phyloP scores from a whole-genome alignment of 2,329 filamentous ascomycete genomes.

The Bertia moriformis region DNA sequence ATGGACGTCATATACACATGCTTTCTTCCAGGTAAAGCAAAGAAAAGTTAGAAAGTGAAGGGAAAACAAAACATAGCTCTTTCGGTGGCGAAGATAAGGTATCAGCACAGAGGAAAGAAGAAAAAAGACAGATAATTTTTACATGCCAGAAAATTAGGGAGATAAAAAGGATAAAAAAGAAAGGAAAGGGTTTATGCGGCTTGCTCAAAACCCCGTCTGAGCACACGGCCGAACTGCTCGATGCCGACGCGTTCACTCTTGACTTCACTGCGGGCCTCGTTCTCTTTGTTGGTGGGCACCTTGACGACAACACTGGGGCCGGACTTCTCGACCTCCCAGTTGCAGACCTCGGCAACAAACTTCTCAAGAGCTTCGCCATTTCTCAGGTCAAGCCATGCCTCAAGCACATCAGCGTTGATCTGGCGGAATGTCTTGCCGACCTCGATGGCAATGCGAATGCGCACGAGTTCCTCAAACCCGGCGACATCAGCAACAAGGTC shows the following conservation, averaged over 20 bases:
- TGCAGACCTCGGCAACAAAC: conserved; percentile 73
- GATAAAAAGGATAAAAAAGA: not conserved
- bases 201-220: conserved; percentile 77
- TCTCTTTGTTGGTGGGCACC: conserved; percentile 87
- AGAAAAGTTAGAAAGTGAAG: not conserved
- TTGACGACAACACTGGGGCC: conserved; percentile 37
- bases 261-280: conserved; percentile 89
- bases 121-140: not conserved
- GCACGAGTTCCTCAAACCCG: conserved; percentile 88
- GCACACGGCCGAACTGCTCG: conserved; percentile 68
- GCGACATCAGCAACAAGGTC: conserved; percentile 87
- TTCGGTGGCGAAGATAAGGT: too few relatives aligned
- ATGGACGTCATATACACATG: not conserved
- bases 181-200: conserved; percentile 33
- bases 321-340: conserved; percentile 61
- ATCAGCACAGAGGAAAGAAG: too few relatives aligned
- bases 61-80: not conserved
- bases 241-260: conserved; percentile 91
- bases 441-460: conserved; percentile 75
- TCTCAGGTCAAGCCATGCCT: conserved; percentile 60
- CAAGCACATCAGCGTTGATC: conserved; percentile 51
- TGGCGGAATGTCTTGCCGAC: conserved; percentile 70
- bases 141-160: not conserved
- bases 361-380: conserved; percentile 54
- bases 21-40: not conserved